Conservation (phyloP, 2,329 filamentous ascomycete genomes). For the Ophiobolus disseminans region DNA sequence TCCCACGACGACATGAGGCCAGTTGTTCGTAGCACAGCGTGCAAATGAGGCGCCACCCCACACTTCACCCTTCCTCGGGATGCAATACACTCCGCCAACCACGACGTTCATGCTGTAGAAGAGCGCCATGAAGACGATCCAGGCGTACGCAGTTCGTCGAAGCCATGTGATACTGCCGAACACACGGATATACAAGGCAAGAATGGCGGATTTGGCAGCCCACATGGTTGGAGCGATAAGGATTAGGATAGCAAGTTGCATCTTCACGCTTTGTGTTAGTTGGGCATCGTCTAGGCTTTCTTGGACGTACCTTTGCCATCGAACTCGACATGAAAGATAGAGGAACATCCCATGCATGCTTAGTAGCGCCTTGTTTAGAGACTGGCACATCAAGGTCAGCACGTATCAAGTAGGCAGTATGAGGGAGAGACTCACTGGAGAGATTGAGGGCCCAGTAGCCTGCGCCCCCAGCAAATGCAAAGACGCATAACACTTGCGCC, state of each 20-base stretch:
- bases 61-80: conserved; percentile 1
- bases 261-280: too few relatives aligned
- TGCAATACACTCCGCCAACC: conserved; percentile 1
- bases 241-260: conserved; percentile 1
- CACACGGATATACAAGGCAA: conserved; percentile 13
- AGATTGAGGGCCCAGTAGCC: conserved; percentile 1
- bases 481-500: conserved; percentile 6
- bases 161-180: conserved; percentile 12
- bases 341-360: conserved; percentile 11
- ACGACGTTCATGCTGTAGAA: conserved; percentile 9
- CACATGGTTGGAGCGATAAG: conserved; percentile 5
- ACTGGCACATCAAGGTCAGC: background rate
- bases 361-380: background rate
- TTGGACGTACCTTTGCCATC: too few relatives aligned
- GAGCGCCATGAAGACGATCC: conserved; percentile 3
- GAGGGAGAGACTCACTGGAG: background rate
- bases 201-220: conserved; percentile 11
- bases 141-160: conserved; percentile 1
- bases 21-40: background rate
- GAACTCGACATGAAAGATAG: background rate
- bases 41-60: conserved; percentile 7
- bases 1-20: background rate
- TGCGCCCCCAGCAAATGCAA: conserved; percentile 5
- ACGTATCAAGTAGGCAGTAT: background rate
- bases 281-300: too few relatives aligned